phyloP scores from a whole-genome alignment of 2,329 filamentous ascomycete species.

The Paracamarosporium sp. region DNA sequence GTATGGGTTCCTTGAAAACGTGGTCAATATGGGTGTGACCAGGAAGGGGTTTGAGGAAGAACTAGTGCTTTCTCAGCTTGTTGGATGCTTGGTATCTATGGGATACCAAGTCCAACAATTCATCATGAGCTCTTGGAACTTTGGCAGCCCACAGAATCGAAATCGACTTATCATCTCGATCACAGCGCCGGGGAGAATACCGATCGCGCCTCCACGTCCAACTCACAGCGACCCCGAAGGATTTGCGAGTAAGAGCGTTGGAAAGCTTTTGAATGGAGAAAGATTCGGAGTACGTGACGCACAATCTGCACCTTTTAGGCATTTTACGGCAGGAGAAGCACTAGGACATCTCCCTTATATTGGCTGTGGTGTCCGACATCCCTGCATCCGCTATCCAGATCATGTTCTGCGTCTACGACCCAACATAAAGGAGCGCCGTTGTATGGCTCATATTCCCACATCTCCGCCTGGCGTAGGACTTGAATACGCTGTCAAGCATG shows the following conservation, averaged over 20 bases:
- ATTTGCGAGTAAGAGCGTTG: conserved; percentile 53
- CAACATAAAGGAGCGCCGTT: conserved; percentile 43
- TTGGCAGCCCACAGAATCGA: conserved; percentile 70
- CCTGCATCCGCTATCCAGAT: conserved; percentile 71
- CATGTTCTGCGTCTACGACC: conserved; percentile 59
- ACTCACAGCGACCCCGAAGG: conserved; percentile 68
- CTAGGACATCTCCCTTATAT: conserved; percentile 68
- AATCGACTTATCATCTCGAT: conserved; percentile 74
- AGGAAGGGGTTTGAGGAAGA: conserved; percentile 55
- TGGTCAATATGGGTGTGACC: conserved; percentile 67
- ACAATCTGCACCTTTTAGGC: conserved; percentile 66
- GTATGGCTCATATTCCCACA: conserved; percentile 66
- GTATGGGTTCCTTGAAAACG: conserved; percentile 82
- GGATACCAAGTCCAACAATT: conserved; percentile 78
- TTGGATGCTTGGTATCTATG: conserved; percentile 75
- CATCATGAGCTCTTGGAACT: conserved; percentile 72
- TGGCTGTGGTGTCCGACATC: conserved; percentile 65
- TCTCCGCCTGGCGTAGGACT: conserved; percentile 50
- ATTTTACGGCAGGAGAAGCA: conserved; percentile 60
- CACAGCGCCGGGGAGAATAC: conserved; percentile 68
- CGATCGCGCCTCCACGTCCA: conserved; percentile 62
- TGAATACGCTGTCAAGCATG: conserved; percentile 40
- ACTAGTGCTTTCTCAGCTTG: conserved; percentile 75
- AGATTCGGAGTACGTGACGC: conserved; percentile 64
- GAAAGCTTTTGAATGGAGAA: conserved; percentile 47